Base-by-base conservation (phyloP, 139 green algal genomes). In the Picochlorum sp. region DNA sequence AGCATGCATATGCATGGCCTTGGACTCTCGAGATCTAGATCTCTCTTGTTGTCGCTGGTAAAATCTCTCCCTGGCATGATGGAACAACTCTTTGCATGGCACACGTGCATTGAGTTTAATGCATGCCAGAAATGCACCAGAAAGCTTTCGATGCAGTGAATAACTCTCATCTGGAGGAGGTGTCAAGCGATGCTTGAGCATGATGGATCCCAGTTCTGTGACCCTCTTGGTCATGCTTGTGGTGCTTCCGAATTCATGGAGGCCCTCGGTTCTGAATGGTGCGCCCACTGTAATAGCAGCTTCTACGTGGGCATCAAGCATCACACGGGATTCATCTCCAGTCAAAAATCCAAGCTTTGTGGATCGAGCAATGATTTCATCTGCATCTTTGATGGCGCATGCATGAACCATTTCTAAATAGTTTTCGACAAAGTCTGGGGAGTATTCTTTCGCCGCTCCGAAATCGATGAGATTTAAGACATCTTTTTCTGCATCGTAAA, bases 101-200 rank as follows among this genome's bases (percentile, higher is more conserved):
- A 89, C 83, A 6, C 70, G 65, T 6, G 85, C 79, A 28, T 79
- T 75, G 11, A 98, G 78, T 86, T 97, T 97, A 72, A 98, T 96
- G 77, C 90, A 97, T 16, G 88, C 88, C 52, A 98, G 70, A 74
- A 97, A 97, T 0, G 88, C 85, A 13, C 92, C 92, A 34, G 76
- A 90, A 3, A 98, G 85, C 77, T 96, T 96, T 45, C 92, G 77
- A 72, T 98, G 92, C 50, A 98, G 77, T 6, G 78, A 91, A 85
- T 98, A 98, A 10, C 81, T 81, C 62, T 97, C 92, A 55, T 96
- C 84, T 1, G 92, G 92, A 2, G 92, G 92, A 13, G 92, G 79
- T 3, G 79, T 95, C 20, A 97, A 77, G 3, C 92, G 69, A 68
- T 98, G 84, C 74, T 91, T 86, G 4, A 97, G 69, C 90, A 98